These are phyloP conservation scores for Lasiodiplodia theobromae DNA, from an alignment of 2,329 filamentous ascomycete genomes.

Conservation along the genomic window DNA sequence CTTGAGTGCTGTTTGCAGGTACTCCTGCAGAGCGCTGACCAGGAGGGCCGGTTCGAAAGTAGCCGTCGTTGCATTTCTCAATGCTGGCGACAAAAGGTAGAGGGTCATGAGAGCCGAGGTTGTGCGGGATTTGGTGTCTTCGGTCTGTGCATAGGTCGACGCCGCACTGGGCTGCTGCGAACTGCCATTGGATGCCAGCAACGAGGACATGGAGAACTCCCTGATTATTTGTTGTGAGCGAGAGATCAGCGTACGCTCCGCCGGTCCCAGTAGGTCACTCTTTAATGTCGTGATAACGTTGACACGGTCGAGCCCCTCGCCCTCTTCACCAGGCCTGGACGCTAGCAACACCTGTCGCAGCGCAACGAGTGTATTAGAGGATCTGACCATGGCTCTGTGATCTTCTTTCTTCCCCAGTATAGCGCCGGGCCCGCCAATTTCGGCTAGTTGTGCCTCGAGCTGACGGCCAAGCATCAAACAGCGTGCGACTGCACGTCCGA, in stretches of 20 bases:
- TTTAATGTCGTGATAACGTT: slow-evolving; percentile 75
- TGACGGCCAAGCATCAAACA: slow-evolving; percentile 84
- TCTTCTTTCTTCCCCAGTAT: slow-evolving; percentile 66
- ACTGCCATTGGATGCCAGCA: slow-evolving; percentile 48
- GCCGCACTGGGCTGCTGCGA: slow-evolving; percentile 39
- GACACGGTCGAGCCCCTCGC: slow-evolving; percentile 76
- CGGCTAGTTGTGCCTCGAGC: slow-evolving; percentile 83
- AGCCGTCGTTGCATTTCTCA: slow-evolving; percentile 43
- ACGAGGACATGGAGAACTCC: slow-evolving; percentile 78
- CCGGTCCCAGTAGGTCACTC: slow-evolving; percentile 71
- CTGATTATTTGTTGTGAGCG: slow-evolving; percentile 79
- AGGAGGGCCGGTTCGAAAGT: slow-evolving; percentile 73
- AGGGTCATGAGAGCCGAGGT: slow-evolving; percentile 78
- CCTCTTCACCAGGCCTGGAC: slow-evolving; percentile 74
- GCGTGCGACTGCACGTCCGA: slow-evolving; percentile 78
- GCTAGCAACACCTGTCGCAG: slow-evolving; percentile 75
- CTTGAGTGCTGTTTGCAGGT: slow-evolving; percentile 81
- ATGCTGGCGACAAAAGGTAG: slow-evolving; percentile 73
- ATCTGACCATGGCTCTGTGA: slow-evolving; percentile 80
- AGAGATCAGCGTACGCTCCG: slow-evolving; percentile 76
- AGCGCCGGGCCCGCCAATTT: slow-evolving; percentile 63
- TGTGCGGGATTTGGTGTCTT: slow-evolving; percentile 77
- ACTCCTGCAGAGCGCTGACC: slow-evolving; percentile 78
- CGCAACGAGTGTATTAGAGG: slow-evolving; percentile 78
- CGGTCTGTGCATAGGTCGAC: slow-evolving; percentile 65